These are phyloP conservation scores for Fusarium agapanthi DNA, from an alignment of 2,329 filamentous ascomycete species.

Conservation along the genomic window DNA sequence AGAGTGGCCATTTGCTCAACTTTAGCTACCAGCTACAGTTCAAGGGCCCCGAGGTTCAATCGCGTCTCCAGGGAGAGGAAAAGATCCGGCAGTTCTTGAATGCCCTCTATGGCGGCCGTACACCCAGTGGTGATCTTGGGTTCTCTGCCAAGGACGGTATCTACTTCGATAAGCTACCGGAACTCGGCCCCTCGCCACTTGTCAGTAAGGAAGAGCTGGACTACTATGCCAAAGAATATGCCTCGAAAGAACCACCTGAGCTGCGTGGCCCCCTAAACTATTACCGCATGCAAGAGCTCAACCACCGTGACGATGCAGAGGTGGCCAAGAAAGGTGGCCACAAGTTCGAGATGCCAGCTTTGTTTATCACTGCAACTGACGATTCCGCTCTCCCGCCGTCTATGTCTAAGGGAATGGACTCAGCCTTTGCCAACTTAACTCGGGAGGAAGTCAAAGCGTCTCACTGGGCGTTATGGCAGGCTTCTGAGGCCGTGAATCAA, in stretches of 20 bases:
- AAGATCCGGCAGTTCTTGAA: slow-evolving; percentile 76
- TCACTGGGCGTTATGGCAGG: slow-evolving; percentile 88
- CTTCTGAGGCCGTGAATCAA: slow-evolving; percentile 73
- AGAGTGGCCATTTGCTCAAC: slow-evolving; percentile 64
- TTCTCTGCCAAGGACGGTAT: slow-evolving; percentile 72
- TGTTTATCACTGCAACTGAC: slow-evolving; percentile 77
- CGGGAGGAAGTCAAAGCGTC: slow-evolving; percentile 70
- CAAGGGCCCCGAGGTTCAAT: slow-evolving; percentile 71
- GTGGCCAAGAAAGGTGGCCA: slow-evolving; percentile 65
- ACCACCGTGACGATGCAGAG: slow-evolving; percentile 77
- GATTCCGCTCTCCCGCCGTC: slow-evolving; percentile 78
- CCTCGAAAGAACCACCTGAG: slow-evolving; percentile 63
- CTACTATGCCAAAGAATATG: slow-evolving; percentile 78
- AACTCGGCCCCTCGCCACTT: slow-evolving; percentile 65
- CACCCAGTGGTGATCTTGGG: slow-evolving; percentile 61
- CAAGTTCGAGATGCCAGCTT: slow-evolving; percentile 67
- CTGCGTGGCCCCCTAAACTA: slow-evolving; percentile 85
- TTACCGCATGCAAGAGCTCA: slow-evolving; percentile 80
- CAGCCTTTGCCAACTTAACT: slow-evolving; percentile 70
- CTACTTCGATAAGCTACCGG: slow-evolving; percentile 68
- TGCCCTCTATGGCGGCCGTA: slow-evolving; percentile 73
- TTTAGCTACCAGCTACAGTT: slow-evolving; percentile 90
- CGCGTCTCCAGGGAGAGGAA: slow-evolving; percentile 62
- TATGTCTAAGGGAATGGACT: slow-evolving; percentile 77
- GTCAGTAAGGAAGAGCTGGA: slow-evolving; percentile 76